A percentile compares a stretch with the other conserved stretches of the same genome.
These are phyloP conservation scores for Diplodia seriata DNA, from an alignment of 2,329 filamentous ascomycete species.

Conservation along the genomic window DNA sequence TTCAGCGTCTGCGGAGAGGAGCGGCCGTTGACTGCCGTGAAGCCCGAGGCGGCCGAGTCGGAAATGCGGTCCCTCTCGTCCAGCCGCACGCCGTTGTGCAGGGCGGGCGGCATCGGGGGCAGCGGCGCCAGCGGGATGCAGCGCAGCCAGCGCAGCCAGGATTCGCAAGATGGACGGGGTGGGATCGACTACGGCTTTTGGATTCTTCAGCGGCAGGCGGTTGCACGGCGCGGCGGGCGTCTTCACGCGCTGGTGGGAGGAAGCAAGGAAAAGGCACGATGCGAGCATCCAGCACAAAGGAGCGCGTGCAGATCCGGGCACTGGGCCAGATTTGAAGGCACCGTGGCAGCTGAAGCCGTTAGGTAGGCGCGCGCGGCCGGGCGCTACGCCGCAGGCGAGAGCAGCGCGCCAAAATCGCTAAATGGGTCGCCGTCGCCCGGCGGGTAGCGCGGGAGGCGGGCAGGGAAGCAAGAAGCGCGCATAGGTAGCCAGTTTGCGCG, in stretches of 20 bases:
- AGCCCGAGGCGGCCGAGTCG: conserved; percentile 17
- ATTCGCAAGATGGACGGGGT: not conserved
- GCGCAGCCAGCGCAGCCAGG: not conserved
- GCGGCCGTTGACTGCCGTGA: conserved; percentile 32
- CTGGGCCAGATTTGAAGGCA: conserved; percentile 2
- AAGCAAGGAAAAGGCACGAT: conserved; percentile 23
- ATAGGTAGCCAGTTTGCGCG: not conserved
- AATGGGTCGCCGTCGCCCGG: not conserved
- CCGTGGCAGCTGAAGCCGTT: not conserved
- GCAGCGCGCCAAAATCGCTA: not conserved
- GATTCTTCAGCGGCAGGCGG: conserved; percentile 14
- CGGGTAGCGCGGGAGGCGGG: conserved; percentile 1
- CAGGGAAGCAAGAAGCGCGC: not conserved
- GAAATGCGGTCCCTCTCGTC: conserved; percentile 22
- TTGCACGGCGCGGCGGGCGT: conserved; percentile 7
- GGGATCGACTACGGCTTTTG: conserved; percentile 7
- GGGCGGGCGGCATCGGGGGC: conserved; percentile 24
- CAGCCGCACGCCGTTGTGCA: conserved; percentile 17
- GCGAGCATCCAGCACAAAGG: conserved; percentile 4
- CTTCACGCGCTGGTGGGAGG: conserved; percentile 9
- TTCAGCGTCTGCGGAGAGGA: conserved; percentile 4
- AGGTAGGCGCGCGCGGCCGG: not conserved
- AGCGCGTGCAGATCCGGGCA: conserved; percentile 12
- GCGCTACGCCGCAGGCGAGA: not conserved
- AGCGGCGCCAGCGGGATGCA: not conserved